A percentile compares a stretch with the other conserved stretches of the same genome.
Evolutionary conservation across 2,329 filamentous ascomycete species (phyloP).

Genomic region (Zasmidium angulare): DNA sequence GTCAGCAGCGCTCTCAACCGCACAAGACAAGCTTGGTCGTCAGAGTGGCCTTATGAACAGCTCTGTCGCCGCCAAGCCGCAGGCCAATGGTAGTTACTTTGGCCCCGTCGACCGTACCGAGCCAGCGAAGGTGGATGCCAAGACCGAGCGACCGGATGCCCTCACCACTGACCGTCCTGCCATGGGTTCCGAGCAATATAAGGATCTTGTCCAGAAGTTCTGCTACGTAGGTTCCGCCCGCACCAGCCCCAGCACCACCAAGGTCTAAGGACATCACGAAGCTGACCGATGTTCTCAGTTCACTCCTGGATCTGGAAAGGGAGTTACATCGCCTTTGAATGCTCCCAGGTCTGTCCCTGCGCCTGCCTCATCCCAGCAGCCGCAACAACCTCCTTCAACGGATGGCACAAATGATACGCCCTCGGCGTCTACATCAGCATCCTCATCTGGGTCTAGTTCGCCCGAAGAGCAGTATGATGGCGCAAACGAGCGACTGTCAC

Average conservation of each 20-base stretch:
- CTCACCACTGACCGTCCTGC: conserved; percentile 62
- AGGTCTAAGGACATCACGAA: conserved; percentile 26
- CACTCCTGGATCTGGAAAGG: conserved; percentile 34
- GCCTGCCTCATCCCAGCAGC: conserved; percentile 2
- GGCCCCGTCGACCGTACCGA: conserved; percentile 36
- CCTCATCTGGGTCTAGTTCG: conserved; percentile 25
- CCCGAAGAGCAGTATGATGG: conserved; percentile 31
- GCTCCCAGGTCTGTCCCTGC: conserved; percentile 6
- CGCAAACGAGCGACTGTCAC: conserved; percentile 22
- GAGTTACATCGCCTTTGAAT: conserved; percentile 18
- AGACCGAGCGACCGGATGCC: conserved; percentile 49
- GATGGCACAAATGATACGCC: conserved; percentile 20
- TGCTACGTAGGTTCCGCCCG: conserved; percentile 87
- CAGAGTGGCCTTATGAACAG: conserved; percentile 48
- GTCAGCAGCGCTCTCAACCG: conserved; percentile 73
- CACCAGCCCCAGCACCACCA: conserved; percentile 31
- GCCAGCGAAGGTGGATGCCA: conserved; percentile 27
- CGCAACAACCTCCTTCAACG: conserved; percentile 7
- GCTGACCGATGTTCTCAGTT: conserved; percentile 37
- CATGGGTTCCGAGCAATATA: conserved; percentile 85
- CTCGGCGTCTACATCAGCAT: conserved; percentile 20
- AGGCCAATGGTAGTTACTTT: conserved; percentile 41
- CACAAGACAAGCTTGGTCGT: conserved; percentile 63
- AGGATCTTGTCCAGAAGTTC: conserved; percentile 97
- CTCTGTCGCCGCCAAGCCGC: conserved; percentile 36